Conservation (phyloP, 1,284 basidiomycete genomes). For the Microbotryum saponariae region DNA sequence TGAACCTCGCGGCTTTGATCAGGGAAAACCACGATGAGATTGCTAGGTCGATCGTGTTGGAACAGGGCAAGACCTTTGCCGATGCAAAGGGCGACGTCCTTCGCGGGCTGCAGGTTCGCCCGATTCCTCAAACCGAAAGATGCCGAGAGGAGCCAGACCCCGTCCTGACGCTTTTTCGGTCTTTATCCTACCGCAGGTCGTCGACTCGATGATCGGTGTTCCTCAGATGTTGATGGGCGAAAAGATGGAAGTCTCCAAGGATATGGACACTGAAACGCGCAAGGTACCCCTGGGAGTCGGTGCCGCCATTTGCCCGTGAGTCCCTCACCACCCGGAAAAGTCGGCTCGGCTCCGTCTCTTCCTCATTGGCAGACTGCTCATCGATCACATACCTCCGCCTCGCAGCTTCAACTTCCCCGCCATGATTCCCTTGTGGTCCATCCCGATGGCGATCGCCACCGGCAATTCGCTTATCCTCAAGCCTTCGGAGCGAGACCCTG, state of each 20-base stretch:
- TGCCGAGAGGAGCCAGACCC: neutral
- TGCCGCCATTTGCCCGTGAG: slow-evolving; percentile 54
- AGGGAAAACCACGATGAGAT: slow-evolving; percentile 45
- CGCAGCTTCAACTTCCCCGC: slow-evolving; percentile 45
- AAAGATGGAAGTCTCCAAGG: slow-evolving; percentile 87
- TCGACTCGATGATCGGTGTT: slow-evolving; percentile 77
- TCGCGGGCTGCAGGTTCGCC: slow-evolving; percentile 57
- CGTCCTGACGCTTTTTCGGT: neutral
- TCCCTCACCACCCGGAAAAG: neutral
- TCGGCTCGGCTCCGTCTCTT: neutral
- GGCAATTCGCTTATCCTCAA: slow-evolving; percentile 94
- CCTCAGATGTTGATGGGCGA: slow-evolving; percentile 79
- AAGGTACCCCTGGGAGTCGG: slow-evolving; percentile 60
- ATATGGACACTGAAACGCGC: slow-evolving; percentile 91
- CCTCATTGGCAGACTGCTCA: neutral
- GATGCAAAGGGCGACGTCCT: slow-evolving; percentile 93
- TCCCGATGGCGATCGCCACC: slow-evolving; percentile 73
- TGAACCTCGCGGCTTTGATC: slow-evolving; percentile 52
- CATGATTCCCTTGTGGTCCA: slow-evolving; percentile 96
- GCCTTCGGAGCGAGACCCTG: slow-evolving; percentile 92
- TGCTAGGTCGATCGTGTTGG: slow-evolving; percentile 36
- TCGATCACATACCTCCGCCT: neutral
- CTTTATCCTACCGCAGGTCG: slow-evolving; percentile 57
- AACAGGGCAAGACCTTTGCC: slow-evolving; percentile 44
- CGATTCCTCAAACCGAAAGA: neutral